Evolutionary conservation across 257 asterid species (phyloP).

Genomic region (Penstemon davidsonii): DNA sequence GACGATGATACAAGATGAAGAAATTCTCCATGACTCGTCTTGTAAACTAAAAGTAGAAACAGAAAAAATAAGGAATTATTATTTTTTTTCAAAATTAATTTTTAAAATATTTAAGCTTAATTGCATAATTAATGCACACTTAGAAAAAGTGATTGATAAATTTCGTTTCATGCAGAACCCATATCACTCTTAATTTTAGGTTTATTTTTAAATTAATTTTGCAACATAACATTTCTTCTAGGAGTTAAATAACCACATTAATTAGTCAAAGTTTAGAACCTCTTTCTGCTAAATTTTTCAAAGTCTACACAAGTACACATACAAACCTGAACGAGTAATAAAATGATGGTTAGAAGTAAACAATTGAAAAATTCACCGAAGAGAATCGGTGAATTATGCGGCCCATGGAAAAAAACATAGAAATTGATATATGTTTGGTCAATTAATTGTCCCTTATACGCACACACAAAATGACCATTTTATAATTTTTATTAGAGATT

Average conservation of each 20-base stretch:
- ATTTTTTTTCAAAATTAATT: too few species aligned
- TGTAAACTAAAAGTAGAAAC: background rate
- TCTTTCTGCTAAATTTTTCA: slow-evolving; percentile 29
- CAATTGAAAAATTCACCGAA: slow-evolving; percentile 23
- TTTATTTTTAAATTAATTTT: background rate
- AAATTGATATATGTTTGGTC: slow-evolving; percentile 10
- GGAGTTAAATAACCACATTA: background rate
- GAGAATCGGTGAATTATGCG: slow-evolving; percentile 37
- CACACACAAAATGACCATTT: too few species aligned
- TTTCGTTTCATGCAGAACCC: background rate
- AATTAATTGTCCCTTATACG: slow-evolving; percentile 30
- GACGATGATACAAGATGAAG: background rate
- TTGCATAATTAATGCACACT: too few species aligned
- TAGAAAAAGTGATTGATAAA: background rate
- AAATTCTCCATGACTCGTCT: slow-evolving; percentile 11
- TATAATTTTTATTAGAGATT: too few species aligned
- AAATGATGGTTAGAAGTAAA: slow-evolving; percentile 28
- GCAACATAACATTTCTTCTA: background rate
- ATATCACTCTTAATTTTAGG: background rate
- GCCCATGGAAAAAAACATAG: slow-evolving; percentile 28
- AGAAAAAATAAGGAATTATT: background rate
- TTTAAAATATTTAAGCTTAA: too few species aligned
- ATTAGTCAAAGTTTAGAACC: slow-evolving; percentile 33
- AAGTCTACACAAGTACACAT: slow-evolving; percentile 12
- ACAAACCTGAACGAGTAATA: slow-evolving; percentile 18